Base-by-base conservation (phyloP, 2,329 filamentous ascomycete species). In the Claviceps sp. region DNA sequence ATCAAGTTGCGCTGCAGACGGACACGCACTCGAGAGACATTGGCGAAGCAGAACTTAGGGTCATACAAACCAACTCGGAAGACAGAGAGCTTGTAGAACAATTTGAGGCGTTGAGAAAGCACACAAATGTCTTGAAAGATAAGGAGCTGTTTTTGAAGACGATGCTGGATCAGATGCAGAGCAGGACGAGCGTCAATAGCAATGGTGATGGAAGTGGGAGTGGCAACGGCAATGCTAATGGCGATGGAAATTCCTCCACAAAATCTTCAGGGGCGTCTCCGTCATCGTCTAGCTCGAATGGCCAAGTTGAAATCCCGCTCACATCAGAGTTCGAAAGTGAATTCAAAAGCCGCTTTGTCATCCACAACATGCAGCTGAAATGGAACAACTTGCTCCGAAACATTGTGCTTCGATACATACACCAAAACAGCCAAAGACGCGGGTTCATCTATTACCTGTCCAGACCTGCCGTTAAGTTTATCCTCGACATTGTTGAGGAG, bases 371-470 rank as follows among this genome's bases (percentile, higher is more conserved):
- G 64, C 93, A 98, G 62, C 73, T 98, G 52, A 98, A 98, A 67
- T 98, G 93, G 93, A 97, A 95, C 71, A 98, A 98, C 60, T 80
- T 90, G 11, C 71, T 98, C 39, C 82, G 93, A 53, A 97, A 98
- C 63, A 96, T 96, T 61, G 93, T 98, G 48, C 78, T 98, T 42
- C 87, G 93, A 23, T 98, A 98, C 66, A 94, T 93, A 56, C 93
- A 98, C 63, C 93, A 98, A 71, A 93, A 95, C 61, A 89, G 90
- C 64, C 94, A 98, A 68, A 80, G 93, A 49, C 83, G 93, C 58
- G 94, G 93, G 50, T 97, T 98, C 63, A 84, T 98, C 34, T 98
- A 98, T 71, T 98, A 98, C 68, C 85, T 97, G 70, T 97, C 94
- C 11, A 82, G 91, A 46, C 83, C 89, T 56, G 94, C 93, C 3